Conservation (phyloP, 768 basidiomycete genomes). For the Collybiopsis confluens region DNA sequence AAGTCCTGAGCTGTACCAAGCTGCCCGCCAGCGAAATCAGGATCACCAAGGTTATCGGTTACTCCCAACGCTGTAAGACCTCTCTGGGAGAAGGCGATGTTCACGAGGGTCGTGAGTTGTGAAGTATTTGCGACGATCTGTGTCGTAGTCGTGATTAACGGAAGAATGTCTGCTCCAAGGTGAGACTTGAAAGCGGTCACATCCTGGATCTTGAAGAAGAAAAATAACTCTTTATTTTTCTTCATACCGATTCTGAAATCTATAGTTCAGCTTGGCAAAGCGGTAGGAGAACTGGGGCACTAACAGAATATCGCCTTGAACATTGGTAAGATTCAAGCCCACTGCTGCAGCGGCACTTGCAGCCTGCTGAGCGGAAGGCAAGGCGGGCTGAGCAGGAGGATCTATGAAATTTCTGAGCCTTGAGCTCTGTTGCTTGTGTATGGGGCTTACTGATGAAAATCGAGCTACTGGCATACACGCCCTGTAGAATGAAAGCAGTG, state of each 20-base stretch:
- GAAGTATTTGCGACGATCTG: conserved; percentile 15
- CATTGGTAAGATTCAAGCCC: conserved; percentile 2
- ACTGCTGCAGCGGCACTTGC: not conserved
- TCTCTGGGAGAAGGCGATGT: conserved; percentile 19
- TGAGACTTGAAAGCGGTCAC: conserved; percentile 16
- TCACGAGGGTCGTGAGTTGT: conserved; percentile 20
- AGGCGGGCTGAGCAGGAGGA: not conserved
- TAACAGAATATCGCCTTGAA: conserved; percentile 11
- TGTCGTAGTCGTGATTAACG: conserved; percentile 18
- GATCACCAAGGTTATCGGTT: conserved; percentile 13
- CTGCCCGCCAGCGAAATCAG: conserved; percentile 11
- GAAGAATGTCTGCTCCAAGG: conserved; percentile 14
- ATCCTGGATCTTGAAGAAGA: conserved; percentile 18
- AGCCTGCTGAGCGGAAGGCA: not conserved
- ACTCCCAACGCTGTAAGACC: conserved; percentile 17
- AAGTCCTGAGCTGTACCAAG: conserved; percentile 7
- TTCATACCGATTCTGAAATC: conserved; percentile 14
- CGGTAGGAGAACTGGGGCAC: not conserved
- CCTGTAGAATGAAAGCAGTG: too few relatives aligned
- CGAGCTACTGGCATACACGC: too few relatives aligned
- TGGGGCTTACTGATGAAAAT: too few relatives aligned
- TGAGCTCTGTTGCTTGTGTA: too few relatives aligned
- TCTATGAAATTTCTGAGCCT: too few relatives aligned
- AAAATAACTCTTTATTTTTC: conserved; percentile 21
- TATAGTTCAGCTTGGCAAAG: not conserved